phyloP scores from a whole-genome alignment of 2,329 filamentous ascomycete genomes.

The Arthrobotrys iridis region DNA sequence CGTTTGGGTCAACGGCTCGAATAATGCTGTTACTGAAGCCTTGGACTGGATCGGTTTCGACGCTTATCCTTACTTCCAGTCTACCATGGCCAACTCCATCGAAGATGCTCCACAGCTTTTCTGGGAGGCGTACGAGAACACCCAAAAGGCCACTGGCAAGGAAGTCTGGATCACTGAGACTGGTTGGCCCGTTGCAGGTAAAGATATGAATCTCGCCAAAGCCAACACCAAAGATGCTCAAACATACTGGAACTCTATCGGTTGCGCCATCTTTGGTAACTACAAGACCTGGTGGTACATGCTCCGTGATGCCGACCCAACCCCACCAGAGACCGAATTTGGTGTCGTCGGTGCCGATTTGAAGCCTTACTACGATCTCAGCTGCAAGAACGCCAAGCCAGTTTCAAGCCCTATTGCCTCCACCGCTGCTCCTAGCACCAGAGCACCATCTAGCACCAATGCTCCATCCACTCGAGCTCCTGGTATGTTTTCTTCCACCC shows the following conservation, averaged over 20 bases:
- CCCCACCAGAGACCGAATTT: slow-evolving; percentile 74
- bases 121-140: slow-evolving; percentile 72
- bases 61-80: slow-evolving; percentile 85
- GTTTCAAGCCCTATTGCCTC: slow-evolving; percentile 42
- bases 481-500: slow-evolving; percentile 34
- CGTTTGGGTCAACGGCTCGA: slow-evolving; percentile 77
- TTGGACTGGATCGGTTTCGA: slow-evolving; percentile 85
- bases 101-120: slow-evolving; percentile 73
- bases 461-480: slow-evolving; percentile 16
- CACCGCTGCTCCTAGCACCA: neutral
- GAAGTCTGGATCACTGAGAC: slow-evolving; percentile 88
- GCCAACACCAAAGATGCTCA: slow-evolving; percentile 75
- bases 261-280: slow-evolving; percentile 73
- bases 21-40: slow-evolving; percentile 74
- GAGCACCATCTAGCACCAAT: neutral
- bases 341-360: slow-evolving; percentile 72
- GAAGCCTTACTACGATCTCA: slow-evolving; percentile 71
- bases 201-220: slow-evolving; percentile 70
- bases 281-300: slow-evolving; percentile 80
- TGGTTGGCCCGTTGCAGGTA: slow-evolving; percentile 81
- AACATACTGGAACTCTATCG: slow-evolving; percentile 82
- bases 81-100: slow-evolving; percentile 73
- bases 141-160: slow-evolving; percentile 71
- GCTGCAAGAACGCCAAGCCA: slow-evolving; percentile 65
- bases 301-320: slow-evolving; percentile 72